phyloP scores from a whole-genome alignment of 192 early-diverging fungal genomes.

The Podila clonocystis region DNA sequence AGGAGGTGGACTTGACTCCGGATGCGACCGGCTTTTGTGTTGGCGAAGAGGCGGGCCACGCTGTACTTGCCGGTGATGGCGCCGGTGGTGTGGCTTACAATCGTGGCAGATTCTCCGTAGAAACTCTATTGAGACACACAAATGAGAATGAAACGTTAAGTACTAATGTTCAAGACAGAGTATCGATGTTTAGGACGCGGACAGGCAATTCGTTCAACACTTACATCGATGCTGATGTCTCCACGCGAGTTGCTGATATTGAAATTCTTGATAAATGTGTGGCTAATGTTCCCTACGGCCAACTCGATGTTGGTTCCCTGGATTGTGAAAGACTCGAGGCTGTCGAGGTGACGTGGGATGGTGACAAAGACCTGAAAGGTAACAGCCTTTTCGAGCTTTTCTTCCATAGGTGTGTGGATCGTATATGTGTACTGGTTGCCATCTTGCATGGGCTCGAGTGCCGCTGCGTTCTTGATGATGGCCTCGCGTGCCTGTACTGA shows the following conservation, averaged over 20 bases:
- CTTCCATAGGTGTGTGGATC: slow-evolving; percentile 40
- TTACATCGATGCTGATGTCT: slow-evolving; percentile 41
- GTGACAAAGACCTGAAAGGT: slow-evolving; percentile 47
- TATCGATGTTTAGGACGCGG: background rate
- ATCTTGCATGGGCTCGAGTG: slow-evolving; percentile 44
- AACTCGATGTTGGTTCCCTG: slow-evolving; percentile 32
- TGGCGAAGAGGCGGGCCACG: slow-evolving; percentile 22
- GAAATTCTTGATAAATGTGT: slow-evolving; percentile 36
- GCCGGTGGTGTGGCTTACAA: slow-evolving; percentile 8
- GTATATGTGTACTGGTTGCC: slow-evolving; percentile 44
- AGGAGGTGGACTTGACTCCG: slow-evolving; percentile 21
- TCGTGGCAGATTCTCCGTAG: slow-evolving; percentile 29
- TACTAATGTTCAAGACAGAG: background rate
- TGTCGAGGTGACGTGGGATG: slow-evolving; percentile 31
- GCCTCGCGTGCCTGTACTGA: slow-evolving; percentile 39
- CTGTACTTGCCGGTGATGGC: slow-evolving; percentile 30
- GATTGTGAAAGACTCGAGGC: slow-evolving; percentile 41
- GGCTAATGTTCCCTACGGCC: slow-evolving; percentile 40
- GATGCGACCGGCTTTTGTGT: slow-evolving; percentile 12
- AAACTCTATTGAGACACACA: slow-evolving; percentile 15
- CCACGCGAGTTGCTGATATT: slow-evolving; percentile 17
- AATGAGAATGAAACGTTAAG: background rate
- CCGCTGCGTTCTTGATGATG: slow-evolving; percentile 40
- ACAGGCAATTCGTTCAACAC: background rate
- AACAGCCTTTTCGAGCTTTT: slow-evolving; percentile 32